phyloP scores from a whole-genome alignment of 768 basidiomycete species.

The Cystofilobasidium bisporidii region DNA sequence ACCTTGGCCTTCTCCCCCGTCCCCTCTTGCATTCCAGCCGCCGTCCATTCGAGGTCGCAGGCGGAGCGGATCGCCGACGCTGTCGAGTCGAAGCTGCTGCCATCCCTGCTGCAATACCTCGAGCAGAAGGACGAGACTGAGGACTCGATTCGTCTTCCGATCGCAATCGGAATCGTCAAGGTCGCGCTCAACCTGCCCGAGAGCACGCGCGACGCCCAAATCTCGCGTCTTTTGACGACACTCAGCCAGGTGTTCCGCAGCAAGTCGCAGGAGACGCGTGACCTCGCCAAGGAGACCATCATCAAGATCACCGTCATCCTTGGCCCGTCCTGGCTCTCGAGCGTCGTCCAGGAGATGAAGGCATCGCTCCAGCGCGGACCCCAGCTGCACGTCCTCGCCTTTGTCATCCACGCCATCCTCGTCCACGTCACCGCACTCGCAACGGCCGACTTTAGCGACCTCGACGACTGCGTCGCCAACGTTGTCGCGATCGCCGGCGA shows the following conservation, averaged over 20 bases:
- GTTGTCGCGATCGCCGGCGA: slow-evolving; percentile 72
- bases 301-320: slow-evolving; percentile 65
- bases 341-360: slow-evolving; percentile 69
- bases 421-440: slow-evolving; percentile 61
- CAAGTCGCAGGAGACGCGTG: slow-evolving; percentile 83
- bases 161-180: slow-evolving; percentile 74
- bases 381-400: slow-evolving; percentile 84
- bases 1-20: too few relatives aligned
- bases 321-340: slow-evolving; percentile 63
- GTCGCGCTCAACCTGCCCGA: slow-evolving; percentile 72
- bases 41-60: slow-evolving; percentile 20
- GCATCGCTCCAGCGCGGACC: slow-evolving; percentile 79
- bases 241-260: slow-evolving; percentile 86
- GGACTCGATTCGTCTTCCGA: slow-evolving; percentile 74
- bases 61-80: slow-evolving; percentile 54
- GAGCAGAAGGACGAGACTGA: slow-evolving; percentile 76
- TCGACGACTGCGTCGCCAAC: slow-evolving; percentile 70
- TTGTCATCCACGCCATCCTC: slow-evolving; percentile 68
- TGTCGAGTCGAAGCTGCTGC: slow-evolving; percentile 66
- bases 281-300: slow-evolving; percentile 70
- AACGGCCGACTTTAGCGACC: slow-evolving; percentile 47
- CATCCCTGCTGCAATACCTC: slow-evolving; percentile 65
- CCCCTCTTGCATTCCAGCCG: neutral
- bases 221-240: slow-evolving; percentile 66
- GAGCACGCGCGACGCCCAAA: slow-evolving; percentile 54